These are phyloP conservation scores for Trichosanthes truncata DNA, from an alignment of 306 rosid genomes.

Conservation along the genomic window DNA sequence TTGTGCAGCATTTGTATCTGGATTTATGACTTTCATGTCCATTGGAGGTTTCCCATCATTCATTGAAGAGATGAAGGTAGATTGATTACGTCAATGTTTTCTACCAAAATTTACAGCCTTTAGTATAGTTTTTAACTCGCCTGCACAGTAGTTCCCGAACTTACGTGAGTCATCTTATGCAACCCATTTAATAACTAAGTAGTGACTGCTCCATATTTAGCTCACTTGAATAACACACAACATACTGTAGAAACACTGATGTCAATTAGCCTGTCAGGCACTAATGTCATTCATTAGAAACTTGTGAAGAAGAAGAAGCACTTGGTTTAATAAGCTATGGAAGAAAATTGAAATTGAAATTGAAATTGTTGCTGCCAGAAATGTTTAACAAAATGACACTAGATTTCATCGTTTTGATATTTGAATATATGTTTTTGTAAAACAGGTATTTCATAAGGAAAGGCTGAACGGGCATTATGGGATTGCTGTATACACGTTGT, in stretches of 20 bases:
- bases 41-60: conserved; percentile 95
- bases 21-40: conserved; percentile 94
- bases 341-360: neutral
- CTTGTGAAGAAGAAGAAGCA: neutral
- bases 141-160: neutral
- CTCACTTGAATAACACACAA: neutral
- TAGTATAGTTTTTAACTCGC: neutral
- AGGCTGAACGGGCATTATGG: conserved; percentile 76
- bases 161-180: neutral
- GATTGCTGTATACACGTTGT: conserved; percentile 44
- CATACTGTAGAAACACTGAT: neutral
- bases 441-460: conserved; percentile 66
- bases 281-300: neutral
- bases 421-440: neutral
- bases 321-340: neutral
- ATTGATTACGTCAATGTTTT: neutral
- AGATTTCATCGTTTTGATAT: conserved; percentile 1
- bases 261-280: neutral
- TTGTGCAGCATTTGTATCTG: conserved; percentile 75
- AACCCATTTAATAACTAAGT: neutral
- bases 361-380: neutral
- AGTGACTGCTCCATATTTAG: neutral
- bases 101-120: neutral
- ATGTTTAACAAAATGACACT: neutral
- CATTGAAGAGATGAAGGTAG: conserved; percentile 91